These are phyloP conservation scores for Globisporangium spiculum DNA, from an alignment of 352 stramenopile species.

Conservation along the genomic window DNA sequence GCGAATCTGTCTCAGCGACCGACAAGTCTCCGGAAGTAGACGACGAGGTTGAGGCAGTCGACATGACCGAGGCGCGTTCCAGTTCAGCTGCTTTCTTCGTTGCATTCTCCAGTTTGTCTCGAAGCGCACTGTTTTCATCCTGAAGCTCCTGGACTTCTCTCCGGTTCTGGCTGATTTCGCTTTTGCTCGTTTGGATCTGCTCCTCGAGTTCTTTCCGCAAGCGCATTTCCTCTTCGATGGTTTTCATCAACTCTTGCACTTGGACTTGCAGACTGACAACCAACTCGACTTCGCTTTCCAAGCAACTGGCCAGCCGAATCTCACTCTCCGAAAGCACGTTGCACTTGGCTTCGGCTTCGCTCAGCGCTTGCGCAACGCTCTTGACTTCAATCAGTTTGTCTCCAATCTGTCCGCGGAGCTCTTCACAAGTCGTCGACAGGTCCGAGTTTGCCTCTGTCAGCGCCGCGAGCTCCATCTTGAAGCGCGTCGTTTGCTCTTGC, in stretches of 20 bases:
- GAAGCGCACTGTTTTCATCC: slow-evolving; percentile 46
- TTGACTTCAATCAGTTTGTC: slow-evolving; percentile 33
- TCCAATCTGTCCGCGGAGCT: slow-evolving; percentile 32
- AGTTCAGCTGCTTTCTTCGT: slow-evolving; percentile 42
- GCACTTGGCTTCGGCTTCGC: slow-evolving; percentile 41
- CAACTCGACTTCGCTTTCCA: slow-evolving; percentile 45
- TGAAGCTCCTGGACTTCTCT: slow-evolving; percentile 53
- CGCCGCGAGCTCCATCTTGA: slow-evolving; percentile 49
- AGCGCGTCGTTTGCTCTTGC: slow-evolving; percentile 34
- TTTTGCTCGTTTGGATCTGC: slow-evolving; percentile 44
- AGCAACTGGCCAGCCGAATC: slow-evolving; percentile 27
- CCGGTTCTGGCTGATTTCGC: slow-evolving; percentile 51
- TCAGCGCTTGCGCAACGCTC: slow-evolving; percentile 35
- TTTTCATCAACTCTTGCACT: slow-evolving; percentile 39
- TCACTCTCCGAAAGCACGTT: slow-evolving; percentile 56
- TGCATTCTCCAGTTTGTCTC: slow-evolving; percentile 48
- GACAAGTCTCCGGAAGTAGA: slow-evolving; percentile 21
- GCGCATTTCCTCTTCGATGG: slow-evolving; percentile 36
- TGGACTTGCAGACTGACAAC: slow-evolving; percentile 42
- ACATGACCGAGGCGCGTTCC: slow-evolving; percentile 37
- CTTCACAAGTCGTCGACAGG: slow-evolving; percentile 36
- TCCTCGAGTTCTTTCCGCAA: slow-evolving; percentile 34
- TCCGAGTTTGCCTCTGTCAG: slow-evolving; percentile 50
- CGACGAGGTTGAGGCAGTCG: slow-evolving; percentile 29
- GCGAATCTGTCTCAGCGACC: slow-evolving; percentile 16